Evolutionary conservation across 2,329 filamentous ascomycete genomes (phyloP).

Genomic region (Septoria linicola): DNA sequence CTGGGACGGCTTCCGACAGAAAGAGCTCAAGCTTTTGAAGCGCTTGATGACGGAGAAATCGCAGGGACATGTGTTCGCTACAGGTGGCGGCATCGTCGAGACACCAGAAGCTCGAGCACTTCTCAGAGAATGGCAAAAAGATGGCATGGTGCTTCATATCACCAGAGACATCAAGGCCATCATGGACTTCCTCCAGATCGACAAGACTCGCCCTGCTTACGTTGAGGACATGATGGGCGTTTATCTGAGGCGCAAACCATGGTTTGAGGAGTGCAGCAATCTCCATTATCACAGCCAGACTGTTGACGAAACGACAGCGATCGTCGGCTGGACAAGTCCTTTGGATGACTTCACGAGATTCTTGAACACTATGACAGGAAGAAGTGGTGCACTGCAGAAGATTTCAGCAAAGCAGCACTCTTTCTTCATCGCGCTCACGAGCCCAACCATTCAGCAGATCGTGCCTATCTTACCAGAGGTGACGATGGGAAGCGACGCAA

Average conservation of each 20-base stretch:
- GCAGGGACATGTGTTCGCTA: slow-evolving; percentile 80
- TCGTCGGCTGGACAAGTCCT: slow-evolving; percentile 37
- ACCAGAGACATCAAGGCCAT: slow-evolving; percentile 85
- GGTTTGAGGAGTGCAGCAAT: slow-evolving; percentile 92
- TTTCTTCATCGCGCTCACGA: slow-evolving; percentile 90
- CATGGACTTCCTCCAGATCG: slow-evolving; percentile 81
- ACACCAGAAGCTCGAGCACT: slow-evolving; percentile 74
- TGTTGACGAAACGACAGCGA: slow-evolving; percentile 44
- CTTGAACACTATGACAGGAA: slow-evolving; percentile 66
- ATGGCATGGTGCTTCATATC: slow-evolving; percentile 82
- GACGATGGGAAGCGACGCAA: slow-evolving; percentile 83
- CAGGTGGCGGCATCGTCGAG: slow-evolving; percentile 91
- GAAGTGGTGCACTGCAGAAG: slow-evolving; percentile 53
- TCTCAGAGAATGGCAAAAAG: slow-evolving; percentile 70
- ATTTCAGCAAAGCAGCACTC: slow-evolving; percentile 68
- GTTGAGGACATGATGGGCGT: slow-evolving; percentile 89
- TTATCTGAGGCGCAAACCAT: slow-evolving; percentile 82
- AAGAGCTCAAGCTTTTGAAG: slow-evolving; percentile 72
- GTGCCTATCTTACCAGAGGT: slow-evolving; percentile 67
- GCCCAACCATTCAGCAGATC: slow-evolving; percentile 68
- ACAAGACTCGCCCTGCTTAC: slow-evolving; percentile 89
- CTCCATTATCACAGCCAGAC: slow-evolving; percentile 85
- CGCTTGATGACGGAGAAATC: slow-evolving; percentile 72
- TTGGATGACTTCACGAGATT: slow-evolving; percentile 69
- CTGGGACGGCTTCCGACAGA: slow-evolving; percentile 84